Percentiles rank a stretch among this genome's conserved stretches.
phyloP scores from a whole-genome alignment of 345 rosid genomes.

The Hibiscus tridactylites region DNA sequence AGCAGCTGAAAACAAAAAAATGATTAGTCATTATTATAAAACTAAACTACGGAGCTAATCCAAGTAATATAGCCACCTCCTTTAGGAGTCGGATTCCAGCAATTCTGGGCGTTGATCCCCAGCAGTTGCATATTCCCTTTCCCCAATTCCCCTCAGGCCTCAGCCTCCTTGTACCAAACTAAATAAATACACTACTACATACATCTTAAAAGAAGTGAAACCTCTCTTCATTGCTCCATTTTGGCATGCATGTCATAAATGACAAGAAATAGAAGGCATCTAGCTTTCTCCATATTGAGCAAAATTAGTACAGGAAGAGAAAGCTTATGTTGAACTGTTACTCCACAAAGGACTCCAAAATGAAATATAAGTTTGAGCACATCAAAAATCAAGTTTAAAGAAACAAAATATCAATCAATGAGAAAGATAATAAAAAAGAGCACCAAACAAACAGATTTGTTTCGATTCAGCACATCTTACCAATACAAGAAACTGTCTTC shows the following conservation, averaged over 20 bases:
- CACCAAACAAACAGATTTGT: not conserved
- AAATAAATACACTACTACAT: not conserved
- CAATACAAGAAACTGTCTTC: conserved; percentile 87
- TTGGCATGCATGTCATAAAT: not conserved
- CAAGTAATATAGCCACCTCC: not conserved
- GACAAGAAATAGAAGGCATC: not conserved
- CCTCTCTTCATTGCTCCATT: not conserved
- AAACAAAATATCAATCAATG: not conserved
- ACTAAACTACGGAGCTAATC: not conserved
- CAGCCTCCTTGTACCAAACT: not conserved
- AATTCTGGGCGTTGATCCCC: not conserved
- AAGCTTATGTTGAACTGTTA: not conserved
- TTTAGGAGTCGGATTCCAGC: not conserved
- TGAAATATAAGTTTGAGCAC: not conserved
- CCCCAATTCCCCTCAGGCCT: not conserved
- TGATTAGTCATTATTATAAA: conserved; percentile 1
- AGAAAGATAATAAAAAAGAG: not conserved
- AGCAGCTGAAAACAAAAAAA: conserved; percentile 60
- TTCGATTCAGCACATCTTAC: conserved; percentile 35
- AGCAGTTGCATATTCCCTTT: not conserved
- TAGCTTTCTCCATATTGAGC: not conserved
- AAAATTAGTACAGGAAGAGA: not conserved
- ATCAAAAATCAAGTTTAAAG: not conserved
- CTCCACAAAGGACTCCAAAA: not conserved
- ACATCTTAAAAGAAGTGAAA: not conserved